Percentiles rank a stretch among this genome's conserved stretches.
These are phyloP conservation scores for Inosperma sp. DNA, from an alignment of 768 basidiomycete genomes.

Conservation along the genomic window DNA sequence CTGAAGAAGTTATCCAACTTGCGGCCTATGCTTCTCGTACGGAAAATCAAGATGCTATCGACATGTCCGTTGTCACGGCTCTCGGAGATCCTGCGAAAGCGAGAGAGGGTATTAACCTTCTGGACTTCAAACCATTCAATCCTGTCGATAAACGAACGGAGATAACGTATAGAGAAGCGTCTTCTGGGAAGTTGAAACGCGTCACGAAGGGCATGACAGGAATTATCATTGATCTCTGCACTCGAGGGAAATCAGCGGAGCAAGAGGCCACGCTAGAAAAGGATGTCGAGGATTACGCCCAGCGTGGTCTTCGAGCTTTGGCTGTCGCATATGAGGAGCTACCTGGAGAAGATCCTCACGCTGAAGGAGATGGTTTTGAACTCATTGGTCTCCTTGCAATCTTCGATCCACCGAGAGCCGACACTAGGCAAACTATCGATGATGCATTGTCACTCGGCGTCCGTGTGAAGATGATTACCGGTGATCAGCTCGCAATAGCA, in stretches of 20 bases:
- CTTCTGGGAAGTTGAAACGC: constrained; percentile 93
- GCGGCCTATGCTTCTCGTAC: constrained; percentile 96
- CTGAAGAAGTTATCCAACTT: constrained; percentile 88
- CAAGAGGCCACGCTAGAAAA: constrained; percentile 85
- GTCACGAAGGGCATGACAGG: constrained; percentile 99
- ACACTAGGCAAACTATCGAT: constrained; percentile 99
- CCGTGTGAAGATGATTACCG: constrained; percentile 99
- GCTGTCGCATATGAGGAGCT: constrained; percentile 95
- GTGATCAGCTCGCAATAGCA: constrained; percentile 98
- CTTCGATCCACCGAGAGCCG: constrained; percentile 95
- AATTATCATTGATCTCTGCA: constrained; percentile 94
- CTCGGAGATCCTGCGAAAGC: constrained; percentile 68
- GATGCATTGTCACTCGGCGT: constrained; percentile 95
- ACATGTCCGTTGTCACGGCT: constrained; percentile 77
- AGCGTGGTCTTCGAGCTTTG: constrained; percentile 93
- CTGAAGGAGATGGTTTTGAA: constrained; percentile 93
- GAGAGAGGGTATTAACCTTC: constrained; percentile 87
- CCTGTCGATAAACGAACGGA: constrained; percentile 99
- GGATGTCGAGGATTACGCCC: constrained; percentile 94
- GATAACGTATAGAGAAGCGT: constrained; percentile 92
- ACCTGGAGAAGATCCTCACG: constrained; percentile 73
- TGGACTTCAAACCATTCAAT: constrained; percentile 99
- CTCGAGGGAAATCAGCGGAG: constrained; percentile 93
- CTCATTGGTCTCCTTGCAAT: constrained; percentile 95
- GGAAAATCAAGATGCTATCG: constrained; percentile 99